Base-by-base conservation (phyloP, 352 stramenopile species). In the Blastocystis sp. region DNA sequence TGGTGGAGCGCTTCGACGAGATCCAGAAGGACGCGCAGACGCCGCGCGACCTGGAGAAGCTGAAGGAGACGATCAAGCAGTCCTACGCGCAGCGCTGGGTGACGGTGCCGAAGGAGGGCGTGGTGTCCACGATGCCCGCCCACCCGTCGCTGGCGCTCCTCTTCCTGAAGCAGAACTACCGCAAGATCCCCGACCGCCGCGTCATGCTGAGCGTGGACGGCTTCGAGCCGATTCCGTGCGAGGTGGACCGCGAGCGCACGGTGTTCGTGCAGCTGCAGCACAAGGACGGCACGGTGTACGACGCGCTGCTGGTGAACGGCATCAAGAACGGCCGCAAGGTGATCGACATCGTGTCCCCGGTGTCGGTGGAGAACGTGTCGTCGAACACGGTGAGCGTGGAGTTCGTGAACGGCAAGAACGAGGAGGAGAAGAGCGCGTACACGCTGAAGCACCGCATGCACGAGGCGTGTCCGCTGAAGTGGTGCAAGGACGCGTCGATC, bases 91-190 rank as follows among this genome's bases (percentile, higher is more conserved):
- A 67, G n/a, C 21, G 24, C 13, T 67, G 51, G 55, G 12, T 35
- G 41, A 21, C 31, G 9, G 74, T 85, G 16, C 74, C 74, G 31
- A 35, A 3, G 1, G 35, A 35, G 29, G 67, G 63, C 41, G 33
- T 29, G 21, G 45, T 37, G 3, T 79, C 79, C 1, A 79, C 45
- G 33, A 35, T 89, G 39, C 79, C 79, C 29, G 79, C 79, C 12
- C 79, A 89, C 66, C 79, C 79, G 29, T 89, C 79, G 16, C 41
- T 89, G 63, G 41, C 79, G 35, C 45, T 89, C 19, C 60, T 85
- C 1, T 85, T 85, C 74, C 41, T 85, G 50, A 85, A 85, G 61
- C 3, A 82, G 74, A 45, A 85, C n/a, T 85, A 85, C 45, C 74
- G 51, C 13, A 67, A 66, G 50, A 85, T 85, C 55, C 74, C 74